These are phyloP conservation scores for Podaxis sp. DNA, from an alignment of 768 basidiomycete genomes.

Conservation along the genomic window DNA sequence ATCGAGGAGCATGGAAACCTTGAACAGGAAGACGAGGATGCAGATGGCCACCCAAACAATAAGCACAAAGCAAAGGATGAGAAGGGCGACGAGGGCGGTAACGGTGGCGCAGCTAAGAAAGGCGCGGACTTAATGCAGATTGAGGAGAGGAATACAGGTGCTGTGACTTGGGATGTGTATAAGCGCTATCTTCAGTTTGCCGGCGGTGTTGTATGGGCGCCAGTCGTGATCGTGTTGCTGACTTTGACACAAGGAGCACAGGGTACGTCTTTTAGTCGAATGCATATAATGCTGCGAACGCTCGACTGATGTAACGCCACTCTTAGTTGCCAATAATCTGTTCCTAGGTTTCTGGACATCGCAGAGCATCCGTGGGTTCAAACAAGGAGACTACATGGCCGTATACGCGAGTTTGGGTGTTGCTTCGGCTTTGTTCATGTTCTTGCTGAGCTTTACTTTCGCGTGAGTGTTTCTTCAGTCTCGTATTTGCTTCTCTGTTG, in stretches of 20 bases:
- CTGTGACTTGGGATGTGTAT: slow-evolving; percentile 48
- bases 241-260: slow-evolving; percentile 38
- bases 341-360: slow-evolving; percentile 75
- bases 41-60: neutral
- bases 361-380: slow-evolving; percentile 47
- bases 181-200: slow-evolving; percentile 41
- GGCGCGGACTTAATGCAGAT: slow-evolving; percentile 39
- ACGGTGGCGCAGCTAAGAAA: slow-evolving; percentile 21
- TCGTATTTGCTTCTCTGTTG: neutral
- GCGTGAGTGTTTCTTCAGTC: slow-evolving; percentile 28
- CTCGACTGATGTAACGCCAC: neutral
- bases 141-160: slow-evolving; percentile 56
- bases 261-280: slow-evolving; percentile 26
- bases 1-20: slow-evolving; percentile 53
- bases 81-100: slow-evolving; percentile 10
- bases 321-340: slow-evolving; percentile 54
- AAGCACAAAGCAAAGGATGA: slow-evolving; percentile 8
- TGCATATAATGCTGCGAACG: neutral
- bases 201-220: slow-evolving; percentile 44
- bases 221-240: slow-evolving; percentile 37
- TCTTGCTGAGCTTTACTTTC: slow-evolving; percentile 43
- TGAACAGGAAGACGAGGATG: slow-evolving; percentile 30
- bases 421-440: slow-evolving; percentile 47
- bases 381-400: slow-evolving; percentile 66
- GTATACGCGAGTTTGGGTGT: slow-evolving; percentile 45